Conservation (phyloP, 139 green algal species). For the Coelastrella sp. region DNA sequence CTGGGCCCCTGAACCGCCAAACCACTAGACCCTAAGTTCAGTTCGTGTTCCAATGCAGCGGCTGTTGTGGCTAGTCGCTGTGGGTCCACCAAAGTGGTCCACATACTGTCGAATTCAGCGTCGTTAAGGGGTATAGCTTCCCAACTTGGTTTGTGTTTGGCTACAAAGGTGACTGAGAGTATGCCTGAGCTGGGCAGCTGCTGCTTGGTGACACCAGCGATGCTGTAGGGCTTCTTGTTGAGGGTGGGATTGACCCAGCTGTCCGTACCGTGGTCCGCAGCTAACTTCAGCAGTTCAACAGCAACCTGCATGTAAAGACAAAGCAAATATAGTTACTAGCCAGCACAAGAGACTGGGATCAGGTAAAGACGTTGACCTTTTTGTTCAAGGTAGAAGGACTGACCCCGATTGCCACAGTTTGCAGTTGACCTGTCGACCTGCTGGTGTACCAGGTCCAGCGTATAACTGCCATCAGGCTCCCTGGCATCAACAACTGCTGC, state of each 20-base stretch:
- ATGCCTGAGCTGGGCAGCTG: slow-evolving; percentile 30
- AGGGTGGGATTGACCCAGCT: slow-evolving; percentile 47
- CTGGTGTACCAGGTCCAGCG: slow-evolving; percentile 53
- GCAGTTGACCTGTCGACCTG: slow-evolving; percentile 50
- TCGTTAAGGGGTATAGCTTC: neutral
- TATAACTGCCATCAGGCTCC: slow-evolving; percentile 57
- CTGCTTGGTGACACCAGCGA: slow-evolving; percentile 48
- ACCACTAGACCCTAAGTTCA: neutral
- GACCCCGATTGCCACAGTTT: no score
- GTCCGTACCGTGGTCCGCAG: slow-evolving; percentile 44
- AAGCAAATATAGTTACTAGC: no score
- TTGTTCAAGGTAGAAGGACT: no score
- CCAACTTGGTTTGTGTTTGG: slow-evolving; percentile 26
- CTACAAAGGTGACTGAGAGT: neutral
- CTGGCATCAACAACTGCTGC: slow-evolving; percentile 52
- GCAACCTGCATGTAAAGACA: slow-evolving; percentile 48
- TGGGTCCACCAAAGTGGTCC: slow-evolving; percentile 6
- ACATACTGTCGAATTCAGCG: slow-evolving; percentile 38
- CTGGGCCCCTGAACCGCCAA: neutral
- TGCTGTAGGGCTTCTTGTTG: slow-evolving; percentile 55
- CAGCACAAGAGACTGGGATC: no score
- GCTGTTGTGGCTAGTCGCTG: slow-evolving; percentile 2
- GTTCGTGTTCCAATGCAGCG: neutral
- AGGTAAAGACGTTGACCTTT: no score
- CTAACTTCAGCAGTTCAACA: slow-evolving; percentile 55